Base-by-base conservation (phyloP, 306 rosid species). In the Sindora glabra region DNA sequence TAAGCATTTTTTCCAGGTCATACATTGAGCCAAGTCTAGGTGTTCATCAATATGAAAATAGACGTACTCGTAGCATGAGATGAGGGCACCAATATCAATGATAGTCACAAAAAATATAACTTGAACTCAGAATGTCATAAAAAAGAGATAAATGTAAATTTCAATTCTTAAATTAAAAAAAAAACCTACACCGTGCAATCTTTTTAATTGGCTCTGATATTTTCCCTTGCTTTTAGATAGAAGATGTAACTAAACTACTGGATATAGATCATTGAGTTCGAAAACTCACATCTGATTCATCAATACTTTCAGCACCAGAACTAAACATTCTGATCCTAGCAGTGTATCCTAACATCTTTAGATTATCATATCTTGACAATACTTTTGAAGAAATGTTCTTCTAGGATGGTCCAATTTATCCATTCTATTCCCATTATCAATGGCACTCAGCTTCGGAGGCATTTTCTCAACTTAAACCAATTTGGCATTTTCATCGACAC, bases 321-420 rank as follows among this genome's bases (percentile, higher is more conserved):
- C 25, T 45, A 10, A 32, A 44, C 71, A 83, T 82, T 49, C 56
- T 77, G 46, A 42, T 73, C 69, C 63, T 53, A 49, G 62, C 37
- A 66, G 56, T 51, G 66, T 47, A 60, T 60, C 45, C 67, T 76
- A 46, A 33, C 49, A 49, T 76, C 72, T 65, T 74, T 62, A 21
- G 67, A 61, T 51, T 33, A 42, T 32, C 65, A 68, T 73, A 64
- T 67, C 22, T 5, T 15, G 88, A 78, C 33, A 75, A 36, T 23
- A n/a, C n/a, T 50, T 81, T 74, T 84, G 69, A n/a, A 21, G 65
- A 61, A 86, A 92, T 68, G 90, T 79, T 74, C 83, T 47, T 56
- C 47, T 69, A 44, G 82, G 79, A 74, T 57, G 75, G 65, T 59
- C 76, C 15, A 65, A 37, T 2, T 58, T 54, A 64, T 64, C 65